Conservation (phyloP, 2,329 filamentous ascomycete genomes). For the Ceratocystis huliohia region DNA sequence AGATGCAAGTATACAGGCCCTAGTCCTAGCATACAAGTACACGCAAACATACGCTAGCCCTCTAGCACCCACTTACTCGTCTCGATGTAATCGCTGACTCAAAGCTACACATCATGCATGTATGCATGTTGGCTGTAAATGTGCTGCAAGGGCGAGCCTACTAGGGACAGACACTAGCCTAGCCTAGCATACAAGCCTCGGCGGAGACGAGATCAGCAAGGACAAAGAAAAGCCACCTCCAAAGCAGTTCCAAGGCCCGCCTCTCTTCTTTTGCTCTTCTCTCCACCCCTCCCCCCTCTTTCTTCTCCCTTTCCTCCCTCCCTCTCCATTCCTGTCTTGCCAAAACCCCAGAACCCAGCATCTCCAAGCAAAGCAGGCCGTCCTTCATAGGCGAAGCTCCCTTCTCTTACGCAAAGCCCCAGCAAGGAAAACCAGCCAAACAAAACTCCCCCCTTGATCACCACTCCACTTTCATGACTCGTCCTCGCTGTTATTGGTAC, state of each 20-base stretch:
- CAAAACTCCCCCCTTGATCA: too few relatives aligned
- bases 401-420: too few relatives aligned
- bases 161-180: too few relatives aligned
- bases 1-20: not conserved
- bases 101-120: not conserved
- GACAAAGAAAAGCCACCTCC: not conserved
- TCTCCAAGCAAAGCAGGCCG: not conserved
- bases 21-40: not conserved
- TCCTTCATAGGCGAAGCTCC: too few relatives aligned
- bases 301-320: not conserved
- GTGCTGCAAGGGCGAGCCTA: not conserved
- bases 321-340: not conserved
- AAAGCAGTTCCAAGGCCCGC: not conserved
- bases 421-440: too few relatives aligned
- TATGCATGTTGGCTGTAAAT: not conserved
- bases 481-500: too few relatives aligned
- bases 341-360: not conserved
- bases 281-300: not conserved
- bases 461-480: too few relatives aligned
- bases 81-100: not conserved
- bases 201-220: not conserved
- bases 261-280: not conserved
- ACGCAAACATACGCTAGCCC: not conserved
- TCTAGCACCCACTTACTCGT: not conserved
- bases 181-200: too few relatives aligned